Evolutionary conservation across 371 early-diverging fungal genomes (phyloP), one percentile per base, ranked within the genome.

Genomic region (Mucor mucedo): DNA sequence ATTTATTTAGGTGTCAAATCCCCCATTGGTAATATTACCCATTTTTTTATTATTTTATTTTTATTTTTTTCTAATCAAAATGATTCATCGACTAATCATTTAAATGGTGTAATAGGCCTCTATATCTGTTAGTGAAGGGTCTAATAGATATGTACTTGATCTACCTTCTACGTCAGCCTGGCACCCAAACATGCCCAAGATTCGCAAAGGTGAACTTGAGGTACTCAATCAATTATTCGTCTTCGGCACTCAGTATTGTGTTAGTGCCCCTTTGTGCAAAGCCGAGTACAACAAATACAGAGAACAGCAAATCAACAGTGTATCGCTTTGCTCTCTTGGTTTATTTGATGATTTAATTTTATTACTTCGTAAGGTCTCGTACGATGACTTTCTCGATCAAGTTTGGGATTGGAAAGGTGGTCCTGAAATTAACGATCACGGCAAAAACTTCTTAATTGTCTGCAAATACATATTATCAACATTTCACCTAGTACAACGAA

Each of bases 391-490:
- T 42, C 42, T 42, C 42, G 1, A 42, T 42, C 42, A 42, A 42
- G 42, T 42, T 42, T 42, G 49, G 58, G 48, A 48, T 49, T 58
- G 58, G 49, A 38, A 58, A 58, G 58, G 49, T 49, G 39, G 49
- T 58, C 49, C 38, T 49, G 49, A 47, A 49, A 49, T 58, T 47
- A 49, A 49, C 35, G 39, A 58, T 49, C 58, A 45, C 8, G 49
- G 49, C 38, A 58, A 58, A 47, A 58, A 35, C 49, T 58, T 58
- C 49, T 58, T 47, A 49, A 49, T 58, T 52, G 60, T 52, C 21
- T 60, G 52, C 60, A 52, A 52, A 60, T 30, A 60, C 60, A 30
- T 60, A 50, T 52, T 60, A 60, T 52, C 60, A 16, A 52, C 50
- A 52, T 52, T 60, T 60, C 52, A 60, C 40, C 60, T 60, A 52